phyloP scores from a whole-genome alignment of 192 early-diverging fungal species.

The Gryganskiella cystojenkinii region DNA sequence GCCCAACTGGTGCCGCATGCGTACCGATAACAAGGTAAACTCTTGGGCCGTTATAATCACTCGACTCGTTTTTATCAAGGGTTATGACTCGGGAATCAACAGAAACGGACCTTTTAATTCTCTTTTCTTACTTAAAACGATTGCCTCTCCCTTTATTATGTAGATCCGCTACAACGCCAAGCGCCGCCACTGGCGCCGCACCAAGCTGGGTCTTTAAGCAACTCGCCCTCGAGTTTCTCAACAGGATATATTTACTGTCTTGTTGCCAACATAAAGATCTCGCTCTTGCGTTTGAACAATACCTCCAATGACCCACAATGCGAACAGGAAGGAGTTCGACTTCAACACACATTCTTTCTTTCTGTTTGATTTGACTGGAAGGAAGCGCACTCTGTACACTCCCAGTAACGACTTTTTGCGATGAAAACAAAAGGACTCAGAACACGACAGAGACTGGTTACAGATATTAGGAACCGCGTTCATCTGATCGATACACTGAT shows the following conservation, averaged over 20 bases:
- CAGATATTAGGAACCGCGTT: no score
- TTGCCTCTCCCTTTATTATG: background rate
- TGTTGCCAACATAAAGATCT: constrained; percentile 41
- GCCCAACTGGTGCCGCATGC: constrained; percentile 97
- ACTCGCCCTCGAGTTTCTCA: constrained; percentile 12
- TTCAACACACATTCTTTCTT: no score
- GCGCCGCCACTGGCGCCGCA: constrained; percentile 99
- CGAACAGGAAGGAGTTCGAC: background rate
- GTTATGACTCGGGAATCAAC: no score
- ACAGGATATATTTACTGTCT: constrained; percentile 6
- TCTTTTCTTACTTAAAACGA: no score
- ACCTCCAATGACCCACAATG: background rate
- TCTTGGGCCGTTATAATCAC: constrained; percentile 34
- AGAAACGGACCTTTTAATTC: no score
- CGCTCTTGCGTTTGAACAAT: constrained; percentile 42
- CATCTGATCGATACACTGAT: no score
- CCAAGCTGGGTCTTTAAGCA: constrained; percentile 94
- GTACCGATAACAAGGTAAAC: constrained; percentile 94
- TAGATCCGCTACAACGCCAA: constrained; percentile 94
- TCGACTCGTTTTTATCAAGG: no score
- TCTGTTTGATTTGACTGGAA: no score
- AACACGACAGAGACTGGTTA: no score
- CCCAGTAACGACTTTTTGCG: no score
- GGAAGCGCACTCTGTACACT: no score
- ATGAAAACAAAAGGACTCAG: no score